phyloP scores from a whole-genome alignment of 352 stramenopile species.

The Globisporangium nunn region DNA sequence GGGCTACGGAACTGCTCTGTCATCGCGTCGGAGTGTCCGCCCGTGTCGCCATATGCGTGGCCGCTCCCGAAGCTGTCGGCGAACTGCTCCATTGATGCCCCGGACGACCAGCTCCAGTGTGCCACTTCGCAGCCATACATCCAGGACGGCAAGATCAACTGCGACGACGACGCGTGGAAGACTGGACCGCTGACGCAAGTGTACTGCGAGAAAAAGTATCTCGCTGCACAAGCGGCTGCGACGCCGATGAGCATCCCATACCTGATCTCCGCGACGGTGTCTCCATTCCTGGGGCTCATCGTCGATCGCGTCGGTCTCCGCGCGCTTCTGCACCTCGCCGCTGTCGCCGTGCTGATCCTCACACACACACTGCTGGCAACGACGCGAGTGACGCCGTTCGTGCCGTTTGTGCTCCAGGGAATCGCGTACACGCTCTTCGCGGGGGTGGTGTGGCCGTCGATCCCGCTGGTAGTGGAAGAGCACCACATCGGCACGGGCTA shows the following conservation, averaged over 20 bases:
- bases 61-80: constrained; percentile 54
- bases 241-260: constrained; percentile 91
- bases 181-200: constrained; percentile 40
- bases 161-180: constrained; percentile 69
- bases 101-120: constrained; percentile 55
- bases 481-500: constrained; percentile 16
- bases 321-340: constrained; percentile 72
- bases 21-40: constrained; percentile 45
- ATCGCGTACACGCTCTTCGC: constrained; percentile 80
- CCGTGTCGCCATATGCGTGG: constrained; percentile 65
- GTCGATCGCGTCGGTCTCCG: constrained; percentile 87
- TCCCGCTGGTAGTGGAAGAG: constrained; percentile 23
- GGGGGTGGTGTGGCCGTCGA: constrained; percentile 62
- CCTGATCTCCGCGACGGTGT: constrained; percentile 86
- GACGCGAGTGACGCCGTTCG: constrained; percentile 32
- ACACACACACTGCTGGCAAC: constrained; percentile 82
- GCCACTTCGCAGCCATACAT: constrained; percentile 49
- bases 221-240: constrained; percentile 60
- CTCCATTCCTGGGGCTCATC: constrained; percentile 85
- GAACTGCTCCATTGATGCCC: constrained; percentile 63
- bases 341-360: constrained; percentile 64
- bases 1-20: constrained; percentile 38
- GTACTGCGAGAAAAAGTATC: constrained; percentile 58
- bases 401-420: constrained; percentile 65
- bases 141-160: constrained; percentile 71